Evolutionary conservation across 305 asterid species (phyloP), one percentile per base, ranked within the genome.

Genomic region (Fraxinus ornus): DNA sequence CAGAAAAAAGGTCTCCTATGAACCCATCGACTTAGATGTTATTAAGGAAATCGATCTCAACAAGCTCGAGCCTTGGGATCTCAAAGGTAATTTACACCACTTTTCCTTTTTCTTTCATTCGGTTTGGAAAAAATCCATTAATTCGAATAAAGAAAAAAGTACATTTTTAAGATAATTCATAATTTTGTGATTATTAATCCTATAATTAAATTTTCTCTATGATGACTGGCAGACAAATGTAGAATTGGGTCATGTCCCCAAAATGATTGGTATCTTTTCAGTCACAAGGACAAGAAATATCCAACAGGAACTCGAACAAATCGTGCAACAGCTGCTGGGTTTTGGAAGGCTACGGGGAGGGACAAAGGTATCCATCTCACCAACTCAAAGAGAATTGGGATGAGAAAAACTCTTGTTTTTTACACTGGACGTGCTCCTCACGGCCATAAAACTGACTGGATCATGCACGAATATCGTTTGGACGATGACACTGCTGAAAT

Each of bases 61-160:
- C 91, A 94, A 91, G 83, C 97, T 94, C 37, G 98, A 94, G 87
- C 98, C 98, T 3, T 94, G 98, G 98, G 95, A 94, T 82, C 95
- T 94, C 89, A 94, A 91, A 91, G 98, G 97, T 78, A 17, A 47
- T 1, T 1, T 12, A 12, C 26, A 44, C 47, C 7, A 37, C 10
- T 8, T 7, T 7, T 60, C 55, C 30, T 39, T n/a, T 39, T 15
- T 9, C 21, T 4, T 33, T n/a, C 32, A 55, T 76, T 37, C 60
- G 26, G 21, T n/a, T 70, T 55, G 15, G 1, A 22, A 19, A 8
- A 66, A 26, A 24, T 10, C 24, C 32, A 9, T 64, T 64, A 21
- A 2, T 24, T 64, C 5, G 5, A 47, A 47, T n/a, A 47, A 47
- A 47, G n/a, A 39, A 12, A 3, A 12, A 13, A 47, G 55, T 12